A percentile compares a stretch with the other conserved stretches of the same genome.
These are phyloP conservation scores for Dalechampia spathulata DNA, from an alignment of 441 rosid species.

Conservation along the genomic window DNA sequence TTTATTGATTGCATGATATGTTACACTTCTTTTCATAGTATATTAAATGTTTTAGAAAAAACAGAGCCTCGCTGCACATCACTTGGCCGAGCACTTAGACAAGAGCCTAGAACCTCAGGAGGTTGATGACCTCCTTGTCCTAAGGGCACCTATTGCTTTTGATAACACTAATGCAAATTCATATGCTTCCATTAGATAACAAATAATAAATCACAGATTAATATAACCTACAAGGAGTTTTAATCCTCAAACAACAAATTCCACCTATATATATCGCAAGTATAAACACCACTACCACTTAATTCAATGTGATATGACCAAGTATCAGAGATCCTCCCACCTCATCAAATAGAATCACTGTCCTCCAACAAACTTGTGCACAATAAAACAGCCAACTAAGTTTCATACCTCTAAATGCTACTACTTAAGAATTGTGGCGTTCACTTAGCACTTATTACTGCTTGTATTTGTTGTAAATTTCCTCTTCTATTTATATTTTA, in stretches of 20 bases:
- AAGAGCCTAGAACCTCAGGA: no score
- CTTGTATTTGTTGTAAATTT: no score
- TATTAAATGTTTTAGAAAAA: no score
- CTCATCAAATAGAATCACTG: neutral
- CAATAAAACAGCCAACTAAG: neutral
- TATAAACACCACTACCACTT: neutral
- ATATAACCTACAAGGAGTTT: neutral
- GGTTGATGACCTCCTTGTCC: no score
- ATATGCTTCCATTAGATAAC: neutral
- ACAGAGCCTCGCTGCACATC: no score
- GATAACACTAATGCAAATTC: neutral
- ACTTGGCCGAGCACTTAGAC: no score
- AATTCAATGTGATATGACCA: slow-evolving; percentile 1
- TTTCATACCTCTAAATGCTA: neutral
- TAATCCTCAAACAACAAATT: neutral
- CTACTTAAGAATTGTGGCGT: neutral
- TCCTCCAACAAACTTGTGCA: neutral
- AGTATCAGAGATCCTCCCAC: neutral
- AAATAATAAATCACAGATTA: neutral
- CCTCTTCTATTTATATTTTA: no score
- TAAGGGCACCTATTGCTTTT: no score
- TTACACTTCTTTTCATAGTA: no score
- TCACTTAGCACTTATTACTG: neutral
- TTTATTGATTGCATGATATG: no score
- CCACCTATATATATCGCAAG: neutral